phyloP scores from a whole-genome alignment of 495 filamentous ascomycete species.

The Penicillium ochrochloron region DNA sequence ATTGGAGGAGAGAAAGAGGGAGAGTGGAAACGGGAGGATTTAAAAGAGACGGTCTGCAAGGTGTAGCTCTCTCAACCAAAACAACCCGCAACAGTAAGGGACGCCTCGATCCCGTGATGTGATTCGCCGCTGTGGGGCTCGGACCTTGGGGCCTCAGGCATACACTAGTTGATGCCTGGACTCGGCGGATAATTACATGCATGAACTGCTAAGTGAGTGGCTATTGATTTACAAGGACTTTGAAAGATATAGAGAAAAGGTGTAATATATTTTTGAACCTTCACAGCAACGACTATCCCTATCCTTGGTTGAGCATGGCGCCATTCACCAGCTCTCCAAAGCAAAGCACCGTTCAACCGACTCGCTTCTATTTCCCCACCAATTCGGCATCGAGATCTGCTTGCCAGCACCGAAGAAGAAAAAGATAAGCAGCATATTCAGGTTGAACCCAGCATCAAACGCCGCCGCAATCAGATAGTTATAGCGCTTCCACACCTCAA shows the following conservation, averaged over 20 bases:
- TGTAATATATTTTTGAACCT: not conserved
- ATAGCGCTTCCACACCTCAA: slow-evolving; percentile 60
- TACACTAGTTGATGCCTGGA: not conserved
- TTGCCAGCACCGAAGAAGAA: slow-evolving; percentile 58
- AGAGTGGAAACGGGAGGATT: slow-evolving; percentile 13
- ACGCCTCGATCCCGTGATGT: slow-evolving; percentile 27
- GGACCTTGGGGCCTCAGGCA: slow-evolving; percentile 22
- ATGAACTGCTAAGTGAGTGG: not conserved
- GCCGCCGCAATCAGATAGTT: slow-evolving; percentile 61
- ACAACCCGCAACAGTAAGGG: slow-evolving; percentile 38
- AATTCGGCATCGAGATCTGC: slow-evolving; percentile 57
- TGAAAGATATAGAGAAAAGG: not conserved
- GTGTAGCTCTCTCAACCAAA: slow-evolving; percentile 33
- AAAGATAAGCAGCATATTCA: slow-evolving; percentile 61
- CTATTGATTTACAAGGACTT: not conserved
- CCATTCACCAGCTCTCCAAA: slow-evolving; percentile 22
- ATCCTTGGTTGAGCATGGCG: not conserved
- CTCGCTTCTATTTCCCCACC: slow-evolving; percentile 58
- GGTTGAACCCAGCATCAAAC: slow-evolving; percentile 62
- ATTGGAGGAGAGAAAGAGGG: slow-evolving; percentile 9
- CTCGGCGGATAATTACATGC: not conserved
- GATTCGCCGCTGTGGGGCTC: slow-evolving; percentile 23
- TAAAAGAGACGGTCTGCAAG: slow-evolving; percentile 38
- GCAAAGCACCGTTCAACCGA: slow-evolving; percentile 46
- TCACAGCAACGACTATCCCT: not conserved